phyloP scores from a whole-genome alignment of 2,329 filamentous ascomycete species.

The Zasmidium angulare region DNA sequence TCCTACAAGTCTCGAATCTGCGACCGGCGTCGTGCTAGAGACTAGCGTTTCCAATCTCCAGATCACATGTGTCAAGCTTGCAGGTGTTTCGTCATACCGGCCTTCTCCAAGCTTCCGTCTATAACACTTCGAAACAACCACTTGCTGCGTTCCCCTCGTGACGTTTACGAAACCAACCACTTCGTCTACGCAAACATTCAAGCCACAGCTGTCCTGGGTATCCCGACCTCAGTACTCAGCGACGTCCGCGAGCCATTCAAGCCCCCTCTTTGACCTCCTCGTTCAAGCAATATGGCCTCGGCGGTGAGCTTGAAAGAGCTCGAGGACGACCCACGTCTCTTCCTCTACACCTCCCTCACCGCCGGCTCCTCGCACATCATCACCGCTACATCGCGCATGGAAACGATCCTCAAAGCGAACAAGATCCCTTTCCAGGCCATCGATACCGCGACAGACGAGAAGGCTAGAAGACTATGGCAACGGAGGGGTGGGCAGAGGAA shows the following conservation, averaged over 20 bases:
- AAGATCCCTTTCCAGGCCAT: conserved; percentile 89
- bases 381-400: conserved; percentile 90
- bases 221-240: neutral
- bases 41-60: neutral
- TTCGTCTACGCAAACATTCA: neutral
- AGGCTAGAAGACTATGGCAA: conserved; percentile 85
- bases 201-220: neutral
- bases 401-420: conserved; percentile 95
- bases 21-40: neutral
- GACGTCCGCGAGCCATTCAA: neutral
- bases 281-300: conserved; percentile 14
- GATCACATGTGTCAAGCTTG: neutral
- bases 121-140: neutral
- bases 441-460: conserved; percentile 86
- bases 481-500: conserved; percentile 82
- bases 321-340: conserved; percentile 60
- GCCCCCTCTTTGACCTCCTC: neutral
- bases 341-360: conserved; percentile 94
- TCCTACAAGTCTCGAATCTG: neutral
- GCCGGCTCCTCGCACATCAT: conserved; percentile 95
- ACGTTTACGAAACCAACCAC: neutral
- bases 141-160: neutral
- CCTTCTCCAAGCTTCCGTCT: neutral
- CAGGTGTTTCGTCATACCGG: neutral
- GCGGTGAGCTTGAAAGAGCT: conserved; percentile 42